phyloP scores from a whole-genome alignment of 2,329 filamentous ascomycete genomes.

The Hymenoscyphus linearis region DNA sequence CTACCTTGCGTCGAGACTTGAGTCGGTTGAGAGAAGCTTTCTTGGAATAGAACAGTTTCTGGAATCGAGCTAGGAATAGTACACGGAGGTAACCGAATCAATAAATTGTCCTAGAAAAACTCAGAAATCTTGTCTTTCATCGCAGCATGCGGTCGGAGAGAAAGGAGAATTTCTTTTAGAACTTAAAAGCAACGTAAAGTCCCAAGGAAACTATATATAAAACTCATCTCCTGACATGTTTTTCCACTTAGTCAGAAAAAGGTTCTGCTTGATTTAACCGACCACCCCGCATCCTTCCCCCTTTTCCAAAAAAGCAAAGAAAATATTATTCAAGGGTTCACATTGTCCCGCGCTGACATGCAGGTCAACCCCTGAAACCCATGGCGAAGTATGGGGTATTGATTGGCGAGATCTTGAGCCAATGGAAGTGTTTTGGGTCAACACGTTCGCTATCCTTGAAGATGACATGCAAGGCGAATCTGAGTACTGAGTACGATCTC shows the following conservation, averaged over 20 bases:
- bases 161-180: too few species aligned
- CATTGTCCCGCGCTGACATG: neutral
- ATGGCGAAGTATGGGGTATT: conserved; percentile 1
- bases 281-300: neutral
- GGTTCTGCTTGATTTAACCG: neutral
- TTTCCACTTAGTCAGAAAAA: neutral
- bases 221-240: too few species aligned
- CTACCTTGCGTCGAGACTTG: neutral
- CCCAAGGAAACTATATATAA: too few species aligned
- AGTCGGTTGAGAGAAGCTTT: neutral
- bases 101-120: too few species aligned
- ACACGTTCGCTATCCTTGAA: conserved; percentile 1
- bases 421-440: neutral
- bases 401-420: conserved; percentile 1
- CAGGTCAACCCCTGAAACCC: neutral
- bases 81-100: too few species aligned
- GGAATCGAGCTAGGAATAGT: too few species aligned
- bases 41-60: too few species aligned
- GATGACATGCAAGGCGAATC: neutral
- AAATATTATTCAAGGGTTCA: neutral
- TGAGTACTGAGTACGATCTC: neutral
- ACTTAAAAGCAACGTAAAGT: too few species aligned
- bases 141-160: too few species aligned
- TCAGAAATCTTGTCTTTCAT: too few species aligned
- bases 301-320: neutral